Percentiles rank a stretch among this genome's conserved stretches.
phyloP scores from a whole-genome alignment of 345 rosid genomes.

The Euclidium syriacum region DNA sequence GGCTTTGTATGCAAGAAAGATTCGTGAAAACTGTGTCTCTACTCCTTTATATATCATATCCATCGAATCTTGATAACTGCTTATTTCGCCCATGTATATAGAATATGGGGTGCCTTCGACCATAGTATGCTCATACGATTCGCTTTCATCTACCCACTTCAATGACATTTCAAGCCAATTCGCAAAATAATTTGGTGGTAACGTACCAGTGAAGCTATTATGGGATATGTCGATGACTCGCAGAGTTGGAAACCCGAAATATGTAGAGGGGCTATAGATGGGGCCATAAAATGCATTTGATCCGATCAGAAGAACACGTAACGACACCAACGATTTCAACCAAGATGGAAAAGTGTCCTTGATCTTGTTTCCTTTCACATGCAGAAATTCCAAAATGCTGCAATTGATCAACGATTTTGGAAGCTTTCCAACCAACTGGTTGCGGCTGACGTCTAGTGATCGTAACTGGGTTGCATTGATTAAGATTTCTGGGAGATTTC shows the following conservation, averaged over 20 bases:
- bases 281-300: constrained; percentile 35
- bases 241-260: constrained; percentile 25
- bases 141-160: background rate
- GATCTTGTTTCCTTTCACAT: constrained; percentile 36
- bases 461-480: background rate
- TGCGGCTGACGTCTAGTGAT: background rate
- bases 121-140: background rate
- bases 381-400: constrained; percentile 23
- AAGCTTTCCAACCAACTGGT: constrained; percentile 26
- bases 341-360: constrained; percentile 16
- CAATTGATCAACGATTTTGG: constrained; percentile 25
- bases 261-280: background rate
- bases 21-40: background rate
- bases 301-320: constrained; percentile 36
- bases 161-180: background rate
- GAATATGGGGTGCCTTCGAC: background rate
- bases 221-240: constrained; percentile 39
- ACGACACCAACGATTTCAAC: background rate
- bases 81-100: too few species aligned
- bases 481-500: background rate
- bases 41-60: background rate
- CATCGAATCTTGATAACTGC: background rate
- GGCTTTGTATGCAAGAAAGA: background rate
- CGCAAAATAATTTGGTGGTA: background rate
- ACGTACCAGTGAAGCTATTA: constrained; percentile 23